phyloP scores from a whole-genome alignment of 2,329 filamentous ascomycete genomes.

The Colletotrichum gigasporum region DNA sequence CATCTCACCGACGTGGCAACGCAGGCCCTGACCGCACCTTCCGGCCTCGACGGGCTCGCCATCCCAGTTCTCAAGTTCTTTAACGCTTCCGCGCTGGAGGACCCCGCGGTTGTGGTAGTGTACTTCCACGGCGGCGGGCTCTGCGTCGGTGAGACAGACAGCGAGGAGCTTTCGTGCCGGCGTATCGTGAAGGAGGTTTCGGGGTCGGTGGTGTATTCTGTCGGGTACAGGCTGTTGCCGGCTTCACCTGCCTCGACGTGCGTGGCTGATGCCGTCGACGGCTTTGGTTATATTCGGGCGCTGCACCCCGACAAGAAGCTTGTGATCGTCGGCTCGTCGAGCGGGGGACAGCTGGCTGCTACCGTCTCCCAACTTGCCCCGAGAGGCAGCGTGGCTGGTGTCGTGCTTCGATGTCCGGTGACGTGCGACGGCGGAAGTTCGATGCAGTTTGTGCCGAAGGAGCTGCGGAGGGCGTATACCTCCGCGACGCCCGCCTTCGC shows the following conservation, averaged over 20 bases:
- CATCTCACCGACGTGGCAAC: constrained; percentile 46
- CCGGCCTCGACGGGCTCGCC: constrained; percentile 41
- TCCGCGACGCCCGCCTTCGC: constrained; percentile 49
- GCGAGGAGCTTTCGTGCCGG: constrained; percentile 58
- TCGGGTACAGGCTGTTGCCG: constrained; percentile 57
- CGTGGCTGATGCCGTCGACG: constrained; percentile 51
- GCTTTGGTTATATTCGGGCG: constrained; percentile 40
- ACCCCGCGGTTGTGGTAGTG: constrained; percentile 43
- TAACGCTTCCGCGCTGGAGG: constrained; percentile 6
- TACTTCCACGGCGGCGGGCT: constrained; percentile 61
- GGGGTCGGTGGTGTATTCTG: constrained; percentile 49
- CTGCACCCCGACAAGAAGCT: constrained; percentile 34
- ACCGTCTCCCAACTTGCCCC: constrained; percentile 48
- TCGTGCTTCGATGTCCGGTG: constrained; percentile 58
- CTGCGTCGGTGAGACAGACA: constrained; percentile 57
- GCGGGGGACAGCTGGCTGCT: constrained; percentile 58
- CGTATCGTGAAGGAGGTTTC: constrained; percentile 46
- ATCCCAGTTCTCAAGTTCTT: constrained; percentile 50
- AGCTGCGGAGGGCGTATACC: constrained; percentile 48
- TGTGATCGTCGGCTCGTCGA: constrained; percentile 55
- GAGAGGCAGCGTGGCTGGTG: constrained; percentile 44
- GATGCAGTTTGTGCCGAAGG: constrained; percentile 45
- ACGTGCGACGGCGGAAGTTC: constrained; percentile 53
- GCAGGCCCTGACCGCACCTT: constrained; percentile 41
- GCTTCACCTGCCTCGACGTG: constrained; percentile 48